Percentiles rank a stretch among this genome's conserved stretches.
Conservation (phyloP, 2,329 filamentous ascomycete species). For the Aspergillus tubingensis region DNA sequence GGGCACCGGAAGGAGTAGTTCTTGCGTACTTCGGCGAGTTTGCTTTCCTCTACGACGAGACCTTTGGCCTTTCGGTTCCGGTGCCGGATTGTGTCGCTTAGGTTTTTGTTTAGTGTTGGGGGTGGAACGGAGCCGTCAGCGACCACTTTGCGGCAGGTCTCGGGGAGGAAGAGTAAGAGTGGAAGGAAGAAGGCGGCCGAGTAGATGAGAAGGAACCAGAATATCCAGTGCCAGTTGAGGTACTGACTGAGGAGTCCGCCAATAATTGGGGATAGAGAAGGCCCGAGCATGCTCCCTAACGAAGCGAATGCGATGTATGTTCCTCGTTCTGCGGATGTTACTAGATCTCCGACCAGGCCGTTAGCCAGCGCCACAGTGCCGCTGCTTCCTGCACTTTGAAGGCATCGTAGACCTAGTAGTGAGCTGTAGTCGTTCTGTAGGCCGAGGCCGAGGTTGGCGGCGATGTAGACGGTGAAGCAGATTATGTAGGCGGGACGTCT, state of each 20-base stretch:
- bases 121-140: constrained; percentile 38
- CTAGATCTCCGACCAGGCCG: constrained; percentile 44
- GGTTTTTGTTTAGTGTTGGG: constrained; percentile 25
- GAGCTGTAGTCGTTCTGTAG: constrained; percentile 42
- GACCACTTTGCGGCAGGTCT: constrained; percentile 47
- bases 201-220: constrained; percentile 67
- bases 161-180: constrained; percentile 59
- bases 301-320: constrained; percentile 51
- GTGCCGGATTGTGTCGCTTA: constrained; percentile 24
- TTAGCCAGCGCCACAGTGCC: constrained; percentile 45
- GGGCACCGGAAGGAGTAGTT: constrained; percentile 39
- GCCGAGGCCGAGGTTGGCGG: constrained; percentile 43
- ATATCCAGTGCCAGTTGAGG: constrained; percentile 64
- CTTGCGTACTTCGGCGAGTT: constrained; percentile 8
- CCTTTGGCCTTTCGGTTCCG: constrained; percentile 10
- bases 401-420: constrained; percentile 40
- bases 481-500: constrained; percentile 54
- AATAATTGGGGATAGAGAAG: constrained; percentile 59
- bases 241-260: constrained; percentile 67
- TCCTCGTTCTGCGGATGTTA: constrained; percentile 41
- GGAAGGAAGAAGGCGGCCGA: constrained; percentile 54
- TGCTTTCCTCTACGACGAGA: neutral
- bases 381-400: constrained; percentile 46
- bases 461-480: constrained; percentile 54
- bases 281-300: constrained; percentile 57